Conservation (phyloP, 306 rosid species). For the Senna siamea region DNA sequence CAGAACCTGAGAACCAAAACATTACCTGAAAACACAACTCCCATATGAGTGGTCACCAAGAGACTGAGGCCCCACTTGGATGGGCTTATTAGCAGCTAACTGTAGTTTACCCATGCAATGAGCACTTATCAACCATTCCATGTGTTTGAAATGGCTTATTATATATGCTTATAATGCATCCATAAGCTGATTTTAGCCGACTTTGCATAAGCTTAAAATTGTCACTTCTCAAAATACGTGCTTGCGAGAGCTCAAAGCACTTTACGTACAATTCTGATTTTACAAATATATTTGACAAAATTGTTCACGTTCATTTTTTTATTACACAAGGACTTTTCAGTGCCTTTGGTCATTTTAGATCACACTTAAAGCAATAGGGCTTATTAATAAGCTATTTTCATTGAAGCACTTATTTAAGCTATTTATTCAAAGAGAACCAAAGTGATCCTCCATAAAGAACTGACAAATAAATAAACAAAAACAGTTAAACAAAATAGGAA, state of each 20-base stretch:
- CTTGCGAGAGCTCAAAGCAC: background rate
- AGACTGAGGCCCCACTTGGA: background rate
- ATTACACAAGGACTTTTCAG: background rate
- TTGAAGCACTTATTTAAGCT: background rate
- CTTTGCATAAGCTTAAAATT: background rate
- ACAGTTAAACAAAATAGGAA: background rate
- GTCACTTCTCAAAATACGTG: background rate
- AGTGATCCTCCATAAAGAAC: background rate
- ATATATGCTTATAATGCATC: background rate
- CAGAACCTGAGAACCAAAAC: background rate
- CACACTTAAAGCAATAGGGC: background rate
- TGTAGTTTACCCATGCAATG: background rate
- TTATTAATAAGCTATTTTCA: background rate
- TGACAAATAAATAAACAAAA: background rate
- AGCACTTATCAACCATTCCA: background rate
- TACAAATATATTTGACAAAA: background rate
- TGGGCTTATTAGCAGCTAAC: background rate
- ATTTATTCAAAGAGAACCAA: background rate
- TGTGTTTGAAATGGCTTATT: background rate
- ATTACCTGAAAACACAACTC: conserved; percentile 4
- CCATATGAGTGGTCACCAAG: background rate
- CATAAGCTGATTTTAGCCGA: background rate
- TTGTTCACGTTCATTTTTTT: background rate
- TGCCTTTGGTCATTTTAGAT: background rate
- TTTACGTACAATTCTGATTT: background rate